Evolutionary conservation across 2,329 filamentous ascomycete species (phyloP).

Genomic region (Exophiala spinifera): DNA sequence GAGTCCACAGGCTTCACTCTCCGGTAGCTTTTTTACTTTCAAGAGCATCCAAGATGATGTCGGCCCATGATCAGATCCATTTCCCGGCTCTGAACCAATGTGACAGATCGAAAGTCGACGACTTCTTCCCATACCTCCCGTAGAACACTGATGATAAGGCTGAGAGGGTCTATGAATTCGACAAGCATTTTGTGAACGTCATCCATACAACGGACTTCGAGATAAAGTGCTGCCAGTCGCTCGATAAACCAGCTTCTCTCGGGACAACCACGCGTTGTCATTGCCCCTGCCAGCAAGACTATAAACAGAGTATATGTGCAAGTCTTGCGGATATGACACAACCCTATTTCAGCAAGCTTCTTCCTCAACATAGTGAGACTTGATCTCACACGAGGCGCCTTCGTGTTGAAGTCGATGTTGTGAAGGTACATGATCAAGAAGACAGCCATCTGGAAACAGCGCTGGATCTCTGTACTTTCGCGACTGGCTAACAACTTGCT

Average conservation of each 20-base stretch:
- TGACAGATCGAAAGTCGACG: neutral
- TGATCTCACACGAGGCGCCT: constrained; percentile 11
- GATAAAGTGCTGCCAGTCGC: constrained; percentile 7
- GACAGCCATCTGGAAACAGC: constrained; percentile 23
- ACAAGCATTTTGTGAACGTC: constrained; percentile 13
- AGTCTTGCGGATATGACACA: neutral
- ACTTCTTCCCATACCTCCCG: constrained; percentile 18
- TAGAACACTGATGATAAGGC: constrained; percentile 9
- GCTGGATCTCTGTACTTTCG: constrained; percentile 11
- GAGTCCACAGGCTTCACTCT: too few relatives aligned
- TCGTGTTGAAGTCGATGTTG: constrained; percentile 22
- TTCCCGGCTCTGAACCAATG: too few relatives aligned
- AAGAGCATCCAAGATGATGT: too few relatives aligned
- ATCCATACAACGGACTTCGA: constrained; percentile 14
- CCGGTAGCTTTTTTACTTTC: too few relatives aligned
- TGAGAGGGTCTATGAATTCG: constrained; percentile 20
- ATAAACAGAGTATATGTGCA: constrained; percentile 18
- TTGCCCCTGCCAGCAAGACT: constrained; percentile 14
- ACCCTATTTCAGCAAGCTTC: constrained; percentile 17
- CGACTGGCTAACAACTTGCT: neutral
- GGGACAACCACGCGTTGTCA: constrained; percentile 1
- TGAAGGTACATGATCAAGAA: constrained; percentile 20
- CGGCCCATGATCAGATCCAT: too few relatives aligned
- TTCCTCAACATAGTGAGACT: constrained; percentile 14
- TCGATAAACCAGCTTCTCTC: constrained; percentile 20